Percentiles rank a stretch among this genome's conserved stretches.
Conservation (phyloP, 2,329 filamentous ascomycete genomes). For the Fusarium begoniae region DNA sequence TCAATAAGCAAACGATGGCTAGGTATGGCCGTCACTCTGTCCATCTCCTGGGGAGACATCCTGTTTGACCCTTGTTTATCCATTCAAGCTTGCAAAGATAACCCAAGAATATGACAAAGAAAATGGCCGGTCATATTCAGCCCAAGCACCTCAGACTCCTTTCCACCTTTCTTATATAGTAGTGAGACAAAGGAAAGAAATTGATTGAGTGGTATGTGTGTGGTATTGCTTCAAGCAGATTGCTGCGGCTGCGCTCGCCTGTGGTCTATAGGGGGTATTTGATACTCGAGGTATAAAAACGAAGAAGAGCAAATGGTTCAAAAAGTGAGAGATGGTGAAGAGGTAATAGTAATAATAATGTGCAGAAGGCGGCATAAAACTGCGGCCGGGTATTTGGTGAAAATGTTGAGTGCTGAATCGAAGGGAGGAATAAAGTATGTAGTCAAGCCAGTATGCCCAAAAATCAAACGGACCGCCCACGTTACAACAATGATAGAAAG, state of each 20-base stretch:
- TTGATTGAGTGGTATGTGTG: conserved; percentile 42
- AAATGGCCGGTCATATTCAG: conserved; percentile 37
- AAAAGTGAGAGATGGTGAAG: conserved; percentile 34
- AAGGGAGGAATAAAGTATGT: conserved; percentile 43
- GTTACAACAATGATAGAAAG: conserved; percentile 28
- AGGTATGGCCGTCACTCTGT: neutral
- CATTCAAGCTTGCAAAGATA: conserved; percentile 19
- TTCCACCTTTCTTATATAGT: conserved; percentile 39
- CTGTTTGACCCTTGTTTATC: conserved; percentile 32
- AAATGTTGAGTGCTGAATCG: conserved; percentile 38
- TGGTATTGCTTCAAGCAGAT: conserved; percentile 44
- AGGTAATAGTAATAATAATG: conserved; percentile 33
- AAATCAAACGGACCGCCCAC: conserved; percentile 38
- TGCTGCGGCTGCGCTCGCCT: conserved; percentile 43
- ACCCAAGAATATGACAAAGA: conserved; percentile 29
- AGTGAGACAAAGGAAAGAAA: conserved; percentile 46
- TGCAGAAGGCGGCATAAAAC: conserved; percentile 34
- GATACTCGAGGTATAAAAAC: conserved; percentile 45
- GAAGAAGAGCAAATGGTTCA: conserved; percentile 35
- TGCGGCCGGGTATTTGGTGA: conserved; percentile 44
- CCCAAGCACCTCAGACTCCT: conserved; percentile 42
- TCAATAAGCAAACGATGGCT: conserved; percentile 31
- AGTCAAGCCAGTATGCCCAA: conserved; percentile 41
- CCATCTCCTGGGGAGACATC: conserved; percentile 20
- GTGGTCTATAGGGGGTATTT: conserved; percentile 53